These are phyloP conservation scores for Fusarium armeniacum DNA, from an alignment of 2,329 filamentous ascomycete species.

Conservation along the genomic window DNA sequence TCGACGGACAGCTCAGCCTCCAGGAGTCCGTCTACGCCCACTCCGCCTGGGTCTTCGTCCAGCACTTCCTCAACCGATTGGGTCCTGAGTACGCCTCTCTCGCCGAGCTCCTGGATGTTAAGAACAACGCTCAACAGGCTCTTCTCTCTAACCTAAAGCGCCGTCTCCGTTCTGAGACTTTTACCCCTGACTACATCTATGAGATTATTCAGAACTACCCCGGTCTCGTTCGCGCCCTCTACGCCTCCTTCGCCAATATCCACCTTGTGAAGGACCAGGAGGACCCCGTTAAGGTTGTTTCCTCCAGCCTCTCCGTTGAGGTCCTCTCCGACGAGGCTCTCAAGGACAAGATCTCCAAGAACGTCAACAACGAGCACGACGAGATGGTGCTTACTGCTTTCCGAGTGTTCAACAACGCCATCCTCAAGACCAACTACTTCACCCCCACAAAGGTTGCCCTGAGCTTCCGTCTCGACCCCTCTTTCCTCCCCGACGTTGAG, in stretches of 20 bases:
- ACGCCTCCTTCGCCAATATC: slow-evolving; percentile 90
- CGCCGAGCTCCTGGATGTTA: slow-evolving; percentile 81
- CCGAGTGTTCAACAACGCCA: slow-evolving; percentile 91
- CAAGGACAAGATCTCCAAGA: slow-evolving; percentile 81
- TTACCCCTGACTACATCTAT: slow-evolving; percentile 97
- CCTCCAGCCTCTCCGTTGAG: slow-evolving; percentile 70
- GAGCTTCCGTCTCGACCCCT: slow-evolving; percentile 92
- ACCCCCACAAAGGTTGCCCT: slow-evolving; percentile 98
- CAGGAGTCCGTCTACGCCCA: slow-evolving; percentile 98
- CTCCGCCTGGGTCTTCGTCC: slow-evolving; percentile 96
- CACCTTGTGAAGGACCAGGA: slow-evolving; percentile 74
- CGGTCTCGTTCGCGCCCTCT: slow-evolving; percentile 85
- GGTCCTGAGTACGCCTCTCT: slow-evolving; percentile 93
- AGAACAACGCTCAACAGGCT: slow-evolving; percentile 87
- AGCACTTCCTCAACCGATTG: slow-evolving; percentile 97
- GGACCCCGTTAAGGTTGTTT: slow-evolving; percentile 64
- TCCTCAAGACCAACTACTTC: slow-evolving; percentile 97
- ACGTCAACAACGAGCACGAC: slow-evolving; percentile 93
- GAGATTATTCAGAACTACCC: slow-evolving; percentile 97
- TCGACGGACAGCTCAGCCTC: slow-evolving; percentile 85
- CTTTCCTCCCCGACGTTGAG: slow-evolving; percentile 90
- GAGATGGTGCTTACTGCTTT: slow-evolving; percentile 98
- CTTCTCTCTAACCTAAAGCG: slow-evolving; percentile 95
- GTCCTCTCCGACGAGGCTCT: slow-evolving; percentile 82
- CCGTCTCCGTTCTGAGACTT: slow-evolving; percentile 93